A percentile compares a stretch with the other conserved stretches of the same genome.
Evolutionary conservation across 208 protist species (phyloP).

Genomic region (Acanthamoeba culbertsoni): DNA sequence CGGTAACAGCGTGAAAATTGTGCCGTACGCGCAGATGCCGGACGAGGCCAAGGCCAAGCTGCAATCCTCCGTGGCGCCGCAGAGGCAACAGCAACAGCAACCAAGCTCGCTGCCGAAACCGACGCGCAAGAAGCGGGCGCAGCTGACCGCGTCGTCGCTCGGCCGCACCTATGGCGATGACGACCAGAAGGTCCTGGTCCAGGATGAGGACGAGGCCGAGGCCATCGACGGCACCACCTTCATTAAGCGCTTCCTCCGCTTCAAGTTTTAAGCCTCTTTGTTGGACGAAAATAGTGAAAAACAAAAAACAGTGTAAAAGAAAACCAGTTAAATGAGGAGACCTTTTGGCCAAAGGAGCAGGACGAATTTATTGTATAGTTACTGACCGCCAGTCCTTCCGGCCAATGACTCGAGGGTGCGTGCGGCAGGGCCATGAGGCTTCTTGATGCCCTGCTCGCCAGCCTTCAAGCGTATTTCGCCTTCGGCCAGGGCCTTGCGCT

Average conservation of each 20-base stretch:
- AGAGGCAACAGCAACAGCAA: too few species aligned
- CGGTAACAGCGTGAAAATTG: neutral
- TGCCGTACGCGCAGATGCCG: neutral
- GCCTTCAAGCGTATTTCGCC: neutral
- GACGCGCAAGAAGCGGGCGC: neutral
- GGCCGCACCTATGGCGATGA: neutral
- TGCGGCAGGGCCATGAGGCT: neutral
- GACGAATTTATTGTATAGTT: too few species aligned
- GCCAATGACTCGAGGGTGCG: too few species aligned
- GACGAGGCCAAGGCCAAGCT: neutral
- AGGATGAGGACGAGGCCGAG: neutral
- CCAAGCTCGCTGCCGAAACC: neutral
- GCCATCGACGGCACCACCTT: slow-evolving; percentile 18
- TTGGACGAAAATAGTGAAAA: too few species aligned
- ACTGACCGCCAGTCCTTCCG: too few species aligned
- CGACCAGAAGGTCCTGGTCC: neutral
- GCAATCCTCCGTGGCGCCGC: too few species aligned
- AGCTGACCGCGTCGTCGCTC: neutral
- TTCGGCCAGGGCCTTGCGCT: neutral
- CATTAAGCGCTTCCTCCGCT: slow-evolving; percentile 38
- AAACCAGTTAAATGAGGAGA: too few species aligned
- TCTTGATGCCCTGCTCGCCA: neutral
- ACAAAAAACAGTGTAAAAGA: neutral
- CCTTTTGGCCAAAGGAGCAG: too few species aligned
- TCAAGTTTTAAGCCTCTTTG: neutral